A percentile compares a stretch with the other conserved stretches of the same genome.
Conservation (phyloP, 768 basidiomycete genomes). For the Termitomyces titanicus region DNA sequence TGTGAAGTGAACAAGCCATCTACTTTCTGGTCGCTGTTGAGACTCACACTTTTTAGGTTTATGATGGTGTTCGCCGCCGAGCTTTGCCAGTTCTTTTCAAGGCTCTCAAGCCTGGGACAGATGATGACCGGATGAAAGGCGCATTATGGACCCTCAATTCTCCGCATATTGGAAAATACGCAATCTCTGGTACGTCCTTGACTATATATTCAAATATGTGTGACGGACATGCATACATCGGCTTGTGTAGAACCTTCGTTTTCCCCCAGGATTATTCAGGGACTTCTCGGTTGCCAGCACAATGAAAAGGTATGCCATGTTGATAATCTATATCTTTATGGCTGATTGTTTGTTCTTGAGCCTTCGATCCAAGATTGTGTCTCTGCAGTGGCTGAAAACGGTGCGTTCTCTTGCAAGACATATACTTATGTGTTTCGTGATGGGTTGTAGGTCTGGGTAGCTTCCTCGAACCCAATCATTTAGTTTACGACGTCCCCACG, state of each 20-base stretch:
- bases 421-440: not conserved
- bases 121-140: conserved; percentile 92
- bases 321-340: not conserved
- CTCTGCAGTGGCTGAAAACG: conserved; percentile 58
- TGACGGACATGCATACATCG: conserved; percentile 4
- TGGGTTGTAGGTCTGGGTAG: conserved; percentile 46
- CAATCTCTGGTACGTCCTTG: conserved; percentile 36
- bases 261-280: conserved; percentile 52
- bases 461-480: conserved; percentile 59
- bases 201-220: not conserved
- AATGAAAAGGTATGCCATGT: conserved; percentile 63
- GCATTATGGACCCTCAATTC: conserved; percentile 76
- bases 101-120: conserved; percentile 61
- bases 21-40: not conserved
- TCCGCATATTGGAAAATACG: conserved; percentile 59
- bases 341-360: conserved; percentile 23
- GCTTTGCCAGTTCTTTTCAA: conserved; percentile 55
- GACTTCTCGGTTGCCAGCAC: conserved; percentile 69
- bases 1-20: conserved; percentile 38
- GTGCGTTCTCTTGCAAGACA: conserved; percentile 29
- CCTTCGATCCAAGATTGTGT: conserved; percentile 78
- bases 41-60: conserved; percentile 36
- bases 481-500: conserved; percentile 51
- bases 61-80: conserved; percentile 67
- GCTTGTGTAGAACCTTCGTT: conserved; percentile 55